phyloP scores from a whole-genome alignment of 2,329 filamentous ascomycete species.

The Fusarium dlaminii region DNA sequence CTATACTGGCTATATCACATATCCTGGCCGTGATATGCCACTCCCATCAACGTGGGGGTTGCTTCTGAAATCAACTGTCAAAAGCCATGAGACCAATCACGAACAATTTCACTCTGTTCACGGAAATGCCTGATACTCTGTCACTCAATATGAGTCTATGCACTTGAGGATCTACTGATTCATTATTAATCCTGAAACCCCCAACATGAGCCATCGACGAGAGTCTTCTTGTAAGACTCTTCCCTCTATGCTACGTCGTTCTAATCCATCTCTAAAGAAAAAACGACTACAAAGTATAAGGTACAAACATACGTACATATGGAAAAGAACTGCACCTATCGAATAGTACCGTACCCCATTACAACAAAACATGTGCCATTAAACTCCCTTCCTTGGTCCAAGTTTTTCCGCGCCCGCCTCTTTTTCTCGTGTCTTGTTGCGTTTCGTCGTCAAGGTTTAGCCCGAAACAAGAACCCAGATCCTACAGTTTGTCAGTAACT shows the following conservation, averaged over 20 bases:
- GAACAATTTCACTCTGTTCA: not conserved
- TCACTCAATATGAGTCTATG: not conserved
- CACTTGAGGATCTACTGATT: conserved; percentile 22
- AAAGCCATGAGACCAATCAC: not conserved
- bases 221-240: not conserved
- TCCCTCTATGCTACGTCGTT: conserved; percentile 19
- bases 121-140: not conserved
- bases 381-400: conserved; percentile 24
- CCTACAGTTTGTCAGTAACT: conserved; percentile 38
- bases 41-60: conserved; percentile 4
- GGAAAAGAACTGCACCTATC: conserved; percentile 31
- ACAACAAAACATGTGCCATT: conserved; percentile 37
- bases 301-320: conserved; percentile 32
- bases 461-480: conserved; percentile 54
- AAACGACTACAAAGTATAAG: conserved; percentile 31
- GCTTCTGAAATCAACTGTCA: not conserved
- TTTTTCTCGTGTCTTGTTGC: conserved; percentile 19
- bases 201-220: conserved; percentile 11
- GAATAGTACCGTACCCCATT: conserved; percentile 38
- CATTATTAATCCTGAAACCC: conserved; percentile 36
- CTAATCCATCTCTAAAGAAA: conserved; percentile 22
- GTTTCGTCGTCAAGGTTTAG: conserved; percentile 29
- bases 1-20: not conserved
- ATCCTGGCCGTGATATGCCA: not conserved
- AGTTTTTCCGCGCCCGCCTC: conserved; percentile 16